Evolutionary conservation across 1,284 basidiomycete species (phyloP), one percentile per base, ranked within the genome.

Genomic region (Rhodotorula sp.): DNA sequence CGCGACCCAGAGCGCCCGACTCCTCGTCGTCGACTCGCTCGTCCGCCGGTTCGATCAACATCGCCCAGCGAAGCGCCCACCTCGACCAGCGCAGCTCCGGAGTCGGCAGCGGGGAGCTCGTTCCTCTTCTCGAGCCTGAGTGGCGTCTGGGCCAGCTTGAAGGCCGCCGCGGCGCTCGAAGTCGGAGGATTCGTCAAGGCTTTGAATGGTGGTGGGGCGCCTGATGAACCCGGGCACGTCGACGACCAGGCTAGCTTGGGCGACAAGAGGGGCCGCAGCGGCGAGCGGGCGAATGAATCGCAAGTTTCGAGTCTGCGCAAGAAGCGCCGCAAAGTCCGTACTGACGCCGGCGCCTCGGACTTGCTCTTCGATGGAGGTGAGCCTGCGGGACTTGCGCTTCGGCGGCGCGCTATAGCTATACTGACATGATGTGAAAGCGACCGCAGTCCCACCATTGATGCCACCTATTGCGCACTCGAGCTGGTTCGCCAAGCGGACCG

Each of bases 351-450:
- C 37, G 37, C 10, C 37, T 42, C 37, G 37, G 37, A 61, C 22
- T 56, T 66, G 7, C 20, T 65, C n/a, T 62, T 66, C n/a, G 65
- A 66, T 18, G 60, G 65, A 12, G 59, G 65, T 66, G 54, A 30
- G 59, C 12, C n/a, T 26, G 3, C 24, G 33, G 5, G 4, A 20
- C 12, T 51, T 24, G 5, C 59, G 12, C 8, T 15, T 1, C 1
- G 2, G 10, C 37, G 44, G 20, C 33, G 24, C 37, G n/a, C 44
- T n/a, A 7, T 0, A 37, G 6, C 3, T 3, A 44, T 6, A 1
- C 33, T 49, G 24, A 33, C n/a, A 12, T 14, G 3, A n/a, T 42
- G 3, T 17, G 6, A 3, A 18, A 0, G 1, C 17, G 37, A 42
- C 8, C 3, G 8, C 54, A 66, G 65, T 61, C 1, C 65, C 65